Percentiles rank a stretch among this genome's conserved stretches.
These are phyloP conservation scores for Capsicum chinense DNA, from an alignment of 257 asterid species.

Conservation along the genomic window DNA sequence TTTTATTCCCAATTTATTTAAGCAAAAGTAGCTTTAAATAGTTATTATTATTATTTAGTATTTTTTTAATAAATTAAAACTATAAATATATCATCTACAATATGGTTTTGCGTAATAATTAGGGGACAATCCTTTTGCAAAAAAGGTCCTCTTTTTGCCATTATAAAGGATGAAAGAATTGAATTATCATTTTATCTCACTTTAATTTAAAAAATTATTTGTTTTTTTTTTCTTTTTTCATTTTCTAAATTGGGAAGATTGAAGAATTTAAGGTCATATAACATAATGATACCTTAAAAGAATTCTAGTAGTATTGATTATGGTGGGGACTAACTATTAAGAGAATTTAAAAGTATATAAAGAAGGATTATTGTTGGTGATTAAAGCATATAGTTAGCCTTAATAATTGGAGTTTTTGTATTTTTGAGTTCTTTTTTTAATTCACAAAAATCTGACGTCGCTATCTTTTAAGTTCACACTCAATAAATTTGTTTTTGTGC, in stretches of 20 bases:
- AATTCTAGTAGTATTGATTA: background rate
- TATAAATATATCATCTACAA: too few relatives aligned
- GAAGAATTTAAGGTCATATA: background rate
- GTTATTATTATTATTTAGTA: too few relatives aligned
- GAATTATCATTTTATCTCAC: background rate
- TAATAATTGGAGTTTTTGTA: background rate
- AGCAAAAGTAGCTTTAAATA: too few relatives aligned
- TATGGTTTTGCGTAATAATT: too few relatives aligned
- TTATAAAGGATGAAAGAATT: background rate
- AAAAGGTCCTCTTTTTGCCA: too few relatives aligned
- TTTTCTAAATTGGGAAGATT: background rate
- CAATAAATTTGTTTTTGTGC: background rate
- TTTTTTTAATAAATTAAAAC: too few relatives aligned
- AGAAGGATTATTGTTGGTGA: background rate
- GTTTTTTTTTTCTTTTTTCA: background rate
- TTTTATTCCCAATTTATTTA: too few relatives aligned
- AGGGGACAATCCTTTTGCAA: too few relatives aligned
- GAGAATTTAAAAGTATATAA: background rate
- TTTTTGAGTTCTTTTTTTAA: background rate
- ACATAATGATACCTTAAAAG: background rate
- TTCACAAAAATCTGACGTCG: background rate
- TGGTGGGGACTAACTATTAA: background rate
- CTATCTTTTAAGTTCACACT: background rate
- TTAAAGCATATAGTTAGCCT: background rate
- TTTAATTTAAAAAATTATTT: background rate